Conservation (phyloP, 768 basidiomycete species). For the Pleurotus platypus region DNA sequence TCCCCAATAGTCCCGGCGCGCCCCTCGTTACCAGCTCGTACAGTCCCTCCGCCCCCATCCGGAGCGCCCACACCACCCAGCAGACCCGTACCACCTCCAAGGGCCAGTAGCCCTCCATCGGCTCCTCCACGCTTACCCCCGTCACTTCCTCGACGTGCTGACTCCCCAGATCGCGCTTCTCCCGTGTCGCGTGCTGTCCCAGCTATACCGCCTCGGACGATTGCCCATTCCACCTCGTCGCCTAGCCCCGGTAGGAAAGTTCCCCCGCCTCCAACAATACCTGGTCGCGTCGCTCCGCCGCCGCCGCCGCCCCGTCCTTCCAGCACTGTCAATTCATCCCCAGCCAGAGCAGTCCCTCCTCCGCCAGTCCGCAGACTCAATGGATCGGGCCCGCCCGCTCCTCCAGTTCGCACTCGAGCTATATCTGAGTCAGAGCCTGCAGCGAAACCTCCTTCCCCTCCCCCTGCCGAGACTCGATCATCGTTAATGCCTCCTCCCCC, state of each 20-base stretch:
- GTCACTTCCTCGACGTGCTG: slow-evolving; percentile 15
- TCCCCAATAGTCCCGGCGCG: slow-evolving; percentile 27
- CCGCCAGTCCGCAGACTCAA: slow-evolving; percentile 29
- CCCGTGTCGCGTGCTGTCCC: slow-evolving; percentile 22
- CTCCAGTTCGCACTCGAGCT: slow-evolving; percentile 36
- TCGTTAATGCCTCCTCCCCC: slow-evolving; percentile 20
- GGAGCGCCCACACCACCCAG: slow-evolving; percentile 26
- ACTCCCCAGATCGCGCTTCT: slow-evolving; percentile 12
- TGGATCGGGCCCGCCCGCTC: slow-evolving; percentile 19
- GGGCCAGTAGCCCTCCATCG: slow-evolving; percentile 24
- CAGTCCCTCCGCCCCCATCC: slow-evolving; percentile 33
- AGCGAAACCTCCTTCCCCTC: slow-evolving; percentile 23
- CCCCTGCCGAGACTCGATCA: slow-evolving; percentile 24
- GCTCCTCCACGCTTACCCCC: slow-evolving; percentile 27
- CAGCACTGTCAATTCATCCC: slow-evolving; percentile 27
- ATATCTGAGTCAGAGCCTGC: slow-evolving; percentile 40
- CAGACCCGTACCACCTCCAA: slow-evolving; percentile 13
- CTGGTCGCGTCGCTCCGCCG: slow-evolving; percentile 34
- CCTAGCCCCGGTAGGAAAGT: slow-evolving; percentile 23
- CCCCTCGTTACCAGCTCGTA: slow-evolving; percentile 37
- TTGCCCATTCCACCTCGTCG: slow-evolving; percentile 17
- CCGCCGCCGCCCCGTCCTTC: slow-evolving; percentile 44
- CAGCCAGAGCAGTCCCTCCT: slow-evolving; percentile 34
- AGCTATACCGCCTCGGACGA: slow-evolving; percentile 27
- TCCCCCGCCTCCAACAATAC: slow-evolving; percentile 30